phyloP scores from a whole-genome alignment of 1,284 basidiomycete genomes.

The Irpex sp. region DNA sequence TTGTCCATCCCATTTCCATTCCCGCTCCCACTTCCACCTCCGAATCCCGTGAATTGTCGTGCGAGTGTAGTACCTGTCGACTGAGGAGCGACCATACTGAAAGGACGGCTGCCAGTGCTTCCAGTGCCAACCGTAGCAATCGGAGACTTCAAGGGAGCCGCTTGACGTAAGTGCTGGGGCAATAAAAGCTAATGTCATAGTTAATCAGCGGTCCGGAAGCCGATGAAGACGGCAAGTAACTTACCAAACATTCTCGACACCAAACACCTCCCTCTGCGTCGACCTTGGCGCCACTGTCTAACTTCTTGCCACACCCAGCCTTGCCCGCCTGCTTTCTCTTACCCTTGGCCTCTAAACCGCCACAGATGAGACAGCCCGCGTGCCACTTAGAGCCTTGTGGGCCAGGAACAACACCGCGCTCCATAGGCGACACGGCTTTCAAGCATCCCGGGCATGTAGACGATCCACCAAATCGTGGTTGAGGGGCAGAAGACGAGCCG shows the following conservation, averaged over 20 bases:
- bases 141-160: slow-evolving; percentile 43
- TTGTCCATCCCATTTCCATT: slow-evolving; percentile 16
- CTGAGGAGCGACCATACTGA: slow-evolving; percentile 42
- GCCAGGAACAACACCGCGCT: slow-evolving; percentile 76
- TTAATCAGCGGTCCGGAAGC: not conserved
- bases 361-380: slow-evolving; percentile 70
- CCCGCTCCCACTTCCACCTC: slow-evolving; percentile 24
- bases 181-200: slow-evolving; percentile 50
- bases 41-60: slow-evolving; percentile 68
- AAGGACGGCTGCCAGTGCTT: slow-evolving; percentile 39
- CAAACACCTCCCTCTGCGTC: slow-evolving; percentile 69
- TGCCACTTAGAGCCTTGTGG: slow-evolving; percentile 81
- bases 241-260: slow-evolving; percentile 80
- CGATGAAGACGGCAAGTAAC: slow-evolving; percentile 21
- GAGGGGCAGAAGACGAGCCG: slow-evolving; percentile 30
- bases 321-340: slow-evolving; percentile 47
- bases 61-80: slow-evolving; percentile 67
- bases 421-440: slow-evolving; percentile 73
- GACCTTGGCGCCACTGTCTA: slow-evolving; percentile 79
- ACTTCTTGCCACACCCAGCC: slow-evolving; percentile 75
- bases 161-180: slow-evolving; percentile 42
- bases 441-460: slow-evolving; percentile 68
- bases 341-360: slow-evolving; percentile 52
- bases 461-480: slow-evolving; percentile 63
- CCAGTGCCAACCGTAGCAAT: slow-evolving; percentile 47